A percentile compares a stretch with the other conserved stretches of the same genome.
Conservation (phyloP, 2,329 filamentous ascomycete genomes). For the Colletotrichum lindemuthianum region DNA sequence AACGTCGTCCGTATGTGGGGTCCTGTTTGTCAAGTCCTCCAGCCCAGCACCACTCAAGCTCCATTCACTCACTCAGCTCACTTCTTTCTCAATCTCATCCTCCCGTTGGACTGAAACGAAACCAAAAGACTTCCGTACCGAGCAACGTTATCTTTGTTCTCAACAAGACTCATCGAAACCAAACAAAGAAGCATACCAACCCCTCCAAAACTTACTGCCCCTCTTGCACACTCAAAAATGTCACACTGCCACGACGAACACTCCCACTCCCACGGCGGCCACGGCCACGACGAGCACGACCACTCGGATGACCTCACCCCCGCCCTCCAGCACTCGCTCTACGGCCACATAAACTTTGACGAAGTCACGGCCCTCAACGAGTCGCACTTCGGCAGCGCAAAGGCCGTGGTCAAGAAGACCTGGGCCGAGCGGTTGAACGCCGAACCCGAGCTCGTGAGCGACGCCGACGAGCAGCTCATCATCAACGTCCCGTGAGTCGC, state of each 20-base stretch:
- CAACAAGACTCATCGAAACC: no score
- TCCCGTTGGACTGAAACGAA: no score
- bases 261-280: conserved; percentile 55
- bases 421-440: conserved; percentile 82
- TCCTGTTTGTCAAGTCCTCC: no score
- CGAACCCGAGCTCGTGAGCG: conserved; percentile 82
- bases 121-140: no score
- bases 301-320: conserved; percentile 93
- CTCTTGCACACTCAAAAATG: conserved; percentile 40
- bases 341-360: conserved; percentile 91
- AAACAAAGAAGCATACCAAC: no score
- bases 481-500: conserved; percentile 84
- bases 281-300: conserved; percentile 76
- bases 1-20: no score
- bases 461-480: conserved; percentile 92
- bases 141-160: no score
- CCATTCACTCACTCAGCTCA: no score
- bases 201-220: no score
- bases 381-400: conserved; percentile 72
- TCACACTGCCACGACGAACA: conserved; percentile 64
- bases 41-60: no score
- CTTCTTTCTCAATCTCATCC: no score
- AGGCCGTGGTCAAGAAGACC: conserved; percentile 85
- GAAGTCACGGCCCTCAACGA: conserved; percentile 89
- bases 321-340: conserved; percentile 88